Evolutionary conservation across 495 filamentous ascomycete genomes (phyloP).

Genomic region (Talaromyces stipitatus): DNA sequence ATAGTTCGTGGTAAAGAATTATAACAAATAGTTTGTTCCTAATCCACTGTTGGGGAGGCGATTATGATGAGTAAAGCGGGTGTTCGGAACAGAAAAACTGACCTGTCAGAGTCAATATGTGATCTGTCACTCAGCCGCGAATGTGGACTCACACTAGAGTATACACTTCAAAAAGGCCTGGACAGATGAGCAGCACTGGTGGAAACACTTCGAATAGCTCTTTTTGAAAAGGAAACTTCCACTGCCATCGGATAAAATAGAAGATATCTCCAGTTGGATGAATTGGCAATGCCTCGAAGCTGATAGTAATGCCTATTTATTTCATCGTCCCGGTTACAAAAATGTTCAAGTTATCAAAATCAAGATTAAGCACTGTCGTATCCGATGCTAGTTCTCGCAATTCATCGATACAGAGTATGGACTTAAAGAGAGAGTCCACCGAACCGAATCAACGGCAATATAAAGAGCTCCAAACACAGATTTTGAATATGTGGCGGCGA

Average conservation of each 20-base stretch:
- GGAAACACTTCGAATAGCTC: background rate
- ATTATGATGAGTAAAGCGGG: background rate
- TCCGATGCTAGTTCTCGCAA: background rate
- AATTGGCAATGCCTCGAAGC: background rate
- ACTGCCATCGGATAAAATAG: background rate
- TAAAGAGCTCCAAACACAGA: conserved; percentile 12
- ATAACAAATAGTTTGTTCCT: background rate
- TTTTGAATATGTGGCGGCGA: conserved; percentile 13
- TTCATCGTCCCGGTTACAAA: background rate
- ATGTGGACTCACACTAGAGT: background rate
- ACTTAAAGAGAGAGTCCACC: background rate
- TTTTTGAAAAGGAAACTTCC: background rate
- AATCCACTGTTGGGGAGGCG: background rate
- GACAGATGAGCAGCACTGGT: background rate
- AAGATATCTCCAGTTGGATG: background rate
- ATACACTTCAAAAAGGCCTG: background rate
- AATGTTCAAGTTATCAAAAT: conserved; percentile 2
- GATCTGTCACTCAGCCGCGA: background rate
- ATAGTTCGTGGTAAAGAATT: too few relatives aligned
- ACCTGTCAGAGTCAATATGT: background rate
- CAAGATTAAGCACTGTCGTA: background rate
- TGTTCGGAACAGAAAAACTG: background rate
- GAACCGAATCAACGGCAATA: conserved; percentile 1
- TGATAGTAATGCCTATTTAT: background rate
- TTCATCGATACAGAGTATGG: background rate